phyloP scores from a whole-genome alignment of 495 filamentous ascomycete species.

The Penicillium macrosclerotiorum region DNA sequence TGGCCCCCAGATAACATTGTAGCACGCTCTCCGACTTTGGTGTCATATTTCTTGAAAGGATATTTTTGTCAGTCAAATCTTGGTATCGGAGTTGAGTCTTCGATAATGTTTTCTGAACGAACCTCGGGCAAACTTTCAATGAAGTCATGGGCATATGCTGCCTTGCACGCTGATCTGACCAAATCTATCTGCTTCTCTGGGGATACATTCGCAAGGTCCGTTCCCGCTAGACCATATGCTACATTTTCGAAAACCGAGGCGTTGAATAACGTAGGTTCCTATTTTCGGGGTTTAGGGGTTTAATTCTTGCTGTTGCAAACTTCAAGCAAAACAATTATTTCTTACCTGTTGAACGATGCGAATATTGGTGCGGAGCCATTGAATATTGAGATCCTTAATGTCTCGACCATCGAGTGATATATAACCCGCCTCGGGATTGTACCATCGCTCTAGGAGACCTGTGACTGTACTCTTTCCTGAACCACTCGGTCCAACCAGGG shows the following conservation, averaged over 20 bases:
- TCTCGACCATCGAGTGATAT: conserved; percentile 74
- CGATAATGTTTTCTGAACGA: too few species aligned
- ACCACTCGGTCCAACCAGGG: conserved; percentile 59
- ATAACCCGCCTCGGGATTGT: conserved; percentile 68
- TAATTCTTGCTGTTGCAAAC: too few species aligned
- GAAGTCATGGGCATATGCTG: conserved; percentile 25
- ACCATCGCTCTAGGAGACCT: conserved; percentile 83
- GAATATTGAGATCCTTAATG: conserved; percentile 68
- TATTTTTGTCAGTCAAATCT: too few species aligned
- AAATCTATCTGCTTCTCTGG: conserved; percentile 52
- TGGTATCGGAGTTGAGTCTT: too few species aligned
- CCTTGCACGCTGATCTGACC: conserved; percentile 27
- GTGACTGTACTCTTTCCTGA: conserved; percentile 84
- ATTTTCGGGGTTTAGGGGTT: too few species aligned
- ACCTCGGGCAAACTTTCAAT: conserved; percentile 32
- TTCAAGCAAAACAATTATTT: conserved; percentile 50
- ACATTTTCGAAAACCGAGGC: conserved; percentile 81
- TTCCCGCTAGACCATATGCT: conserved; percentile 66
- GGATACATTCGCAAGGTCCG: conserved; percentile 51
- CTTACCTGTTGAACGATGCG: conserved; percentile 60
- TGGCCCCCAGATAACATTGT: conserved; percentile 43
- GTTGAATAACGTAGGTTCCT: conserved; percentile 52
- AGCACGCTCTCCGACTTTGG: conserved; percentile 20
- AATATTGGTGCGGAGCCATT: conserved; percentile 61
- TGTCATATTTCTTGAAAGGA: too few species aligned